Percentiles rank a stretch among this genome's conserved stretches.
These are phyloP conservation scores for Eimeria acervulina DNA, from an alignment of 169 alveolate species.

Conservation along the genomic window DNA sequence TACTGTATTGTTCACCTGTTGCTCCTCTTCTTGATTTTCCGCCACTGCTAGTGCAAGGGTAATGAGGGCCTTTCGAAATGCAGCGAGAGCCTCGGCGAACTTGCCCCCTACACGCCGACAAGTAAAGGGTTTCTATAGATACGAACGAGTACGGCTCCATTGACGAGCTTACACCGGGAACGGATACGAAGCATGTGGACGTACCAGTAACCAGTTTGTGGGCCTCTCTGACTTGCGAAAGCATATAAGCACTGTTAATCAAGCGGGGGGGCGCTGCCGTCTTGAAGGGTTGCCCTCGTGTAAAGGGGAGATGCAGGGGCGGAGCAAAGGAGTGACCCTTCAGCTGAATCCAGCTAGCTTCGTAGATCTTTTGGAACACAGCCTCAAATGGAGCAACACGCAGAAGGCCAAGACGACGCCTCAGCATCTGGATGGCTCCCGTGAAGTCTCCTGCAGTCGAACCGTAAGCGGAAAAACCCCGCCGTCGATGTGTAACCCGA, in stretches of 20 bases:
- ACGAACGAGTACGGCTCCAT: not conserved
- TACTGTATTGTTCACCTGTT: conserved; percentile 40
- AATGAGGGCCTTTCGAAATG: conserved; percentile 85
- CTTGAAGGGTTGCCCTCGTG: conserved; percentile 59
- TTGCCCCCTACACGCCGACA: conserved; percentile 83
- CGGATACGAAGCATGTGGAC: not conserved
- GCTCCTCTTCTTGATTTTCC: conserved; percentile 82
- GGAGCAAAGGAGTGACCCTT: conserved; percentile 77
- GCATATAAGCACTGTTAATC: conserved; percentile 8
- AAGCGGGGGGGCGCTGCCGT: conserved; percentile 73
- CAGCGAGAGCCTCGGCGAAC: conserved; percentile 85
- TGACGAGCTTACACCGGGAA: not conserved
- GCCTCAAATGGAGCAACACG: conserved; percentile 82
- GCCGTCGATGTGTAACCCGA: not conserved
- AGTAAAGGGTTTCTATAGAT: not conserved
- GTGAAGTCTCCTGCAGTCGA: conserved; percentile 80
- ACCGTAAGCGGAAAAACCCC: not conserved
- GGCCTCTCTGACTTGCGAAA: conserved; percentile 78
- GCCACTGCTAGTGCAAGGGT: conserved; percentile 83
- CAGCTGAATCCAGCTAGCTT: conserved; percentile 68
- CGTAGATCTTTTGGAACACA: conserved; percentile 67
- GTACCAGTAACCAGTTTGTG: conserved; percentile 83
- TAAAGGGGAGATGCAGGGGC: conserved; percentile 62
- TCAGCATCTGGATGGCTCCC: conserved; percentile 80
- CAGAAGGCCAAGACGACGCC: conserved; percentile 83